Evolutionary conservation across 805 yeast species (phyloP).

Genomic region (Monosporozyma unispora): DNA sequence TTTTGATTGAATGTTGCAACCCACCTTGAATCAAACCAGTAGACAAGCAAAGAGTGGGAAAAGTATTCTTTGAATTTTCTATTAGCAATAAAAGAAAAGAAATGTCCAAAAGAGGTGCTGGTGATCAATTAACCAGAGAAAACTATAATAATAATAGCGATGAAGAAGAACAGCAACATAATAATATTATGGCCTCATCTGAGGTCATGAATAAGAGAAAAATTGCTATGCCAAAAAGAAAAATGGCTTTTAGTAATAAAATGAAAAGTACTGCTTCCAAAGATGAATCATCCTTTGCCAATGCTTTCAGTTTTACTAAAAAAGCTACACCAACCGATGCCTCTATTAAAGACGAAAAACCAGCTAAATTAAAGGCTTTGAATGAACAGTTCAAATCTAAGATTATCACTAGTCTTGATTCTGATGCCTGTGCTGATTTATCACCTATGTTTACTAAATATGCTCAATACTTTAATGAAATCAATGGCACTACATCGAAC

Average conservation of each 20-base stretch:
- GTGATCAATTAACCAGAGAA: conserved; percentile 54
- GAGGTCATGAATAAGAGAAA: conserved; percentile 59
- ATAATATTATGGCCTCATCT: conserved; percentile 49
- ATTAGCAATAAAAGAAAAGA: neutral
- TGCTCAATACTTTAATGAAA: conserved; percentile 39
- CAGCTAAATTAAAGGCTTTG: conserved; percentile 52
- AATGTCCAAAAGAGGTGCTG: conserved; percentile 66
- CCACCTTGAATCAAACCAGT: neutral
- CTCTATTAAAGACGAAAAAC: conserved; percentile 24
- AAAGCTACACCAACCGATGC: neutral
- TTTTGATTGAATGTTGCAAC: neutral
- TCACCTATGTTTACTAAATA: conserved; percentile 51
- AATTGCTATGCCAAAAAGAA: conserved; percentile 51
- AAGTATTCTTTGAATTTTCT: neutral
- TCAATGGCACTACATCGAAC: neutral
- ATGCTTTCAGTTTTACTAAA: conserved; percentile 13
- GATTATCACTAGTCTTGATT: conserved; percentile 33
- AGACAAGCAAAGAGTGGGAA: neutral
- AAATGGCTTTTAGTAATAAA: conserved; percentile 20
- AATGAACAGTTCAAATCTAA: conserved; percentile 50
- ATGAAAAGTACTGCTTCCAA: neutral
- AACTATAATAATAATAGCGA: conserved; percentile 28
- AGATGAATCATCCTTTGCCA: conserved; percentile 13
- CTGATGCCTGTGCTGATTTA: conserved; percentile 47
- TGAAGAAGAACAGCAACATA: conserved; percentile 33